Percentiles rank a stretch among this genome's conserved stretches.
Conservation (phyloP, 192 early-diverging fungal species). For the Backusella luteola region DNA sequence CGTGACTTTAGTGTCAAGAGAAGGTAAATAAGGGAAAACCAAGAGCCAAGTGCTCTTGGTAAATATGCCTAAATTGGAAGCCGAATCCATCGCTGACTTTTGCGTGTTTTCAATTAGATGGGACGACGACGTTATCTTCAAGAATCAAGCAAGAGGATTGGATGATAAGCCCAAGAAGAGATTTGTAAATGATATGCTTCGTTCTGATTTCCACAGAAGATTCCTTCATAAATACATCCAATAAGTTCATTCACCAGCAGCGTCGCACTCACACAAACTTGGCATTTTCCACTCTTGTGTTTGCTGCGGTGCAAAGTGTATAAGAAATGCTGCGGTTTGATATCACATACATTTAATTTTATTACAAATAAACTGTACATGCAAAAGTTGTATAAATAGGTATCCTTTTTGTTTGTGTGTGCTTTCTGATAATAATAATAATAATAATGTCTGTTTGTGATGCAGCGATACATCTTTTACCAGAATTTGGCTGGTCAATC, state of each 20-base stretch:
- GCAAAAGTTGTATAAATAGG: not conserved
- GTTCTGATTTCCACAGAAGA: slow-evolving; percentile 95
- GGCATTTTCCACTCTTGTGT: not conserved
- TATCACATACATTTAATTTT: not conserved
- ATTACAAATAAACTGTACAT: not conserved
- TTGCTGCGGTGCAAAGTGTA: not conserved
- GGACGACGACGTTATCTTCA: slow-evolving; percentile 99
- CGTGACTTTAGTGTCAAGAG: slow-evolving; percentile 83
- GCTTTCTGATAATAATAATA: not conserved
- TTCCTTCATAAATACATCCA: slow-evolving; percentile 93
- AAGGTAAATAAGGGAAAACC: slow-evolving; percentile 38
- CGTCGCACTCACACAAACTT: not conserved
- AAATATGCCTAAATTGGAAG: not conserved
- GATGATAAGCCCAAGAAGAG: slow-evolving; percentile 89
- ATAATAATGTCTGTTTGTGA: not conserved
- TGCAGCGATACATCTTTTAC: not conserved
- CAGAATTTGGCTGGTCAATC: slow-evolving; percentile 3
- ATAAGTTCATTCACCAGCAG: slow-evolving; percentile 35
- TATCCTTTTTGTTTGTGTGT: not conserved
- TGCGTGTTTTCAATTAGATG: slow-evolving; percentile 52
- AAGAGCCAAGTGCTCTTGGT: slow-evolving; percentile 2
- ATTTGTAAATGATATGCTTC: slow-evolving; percentile 96
- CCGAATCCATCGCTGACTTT: not conserved
- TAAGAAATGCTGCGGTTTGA: slow-evolving; percentile 2
- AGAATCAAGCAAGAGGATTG: slow-evolving; percentile 89